Conservation (phyloP, 805 yeast species). For the Kazachstania kunashirensis region DNA sequence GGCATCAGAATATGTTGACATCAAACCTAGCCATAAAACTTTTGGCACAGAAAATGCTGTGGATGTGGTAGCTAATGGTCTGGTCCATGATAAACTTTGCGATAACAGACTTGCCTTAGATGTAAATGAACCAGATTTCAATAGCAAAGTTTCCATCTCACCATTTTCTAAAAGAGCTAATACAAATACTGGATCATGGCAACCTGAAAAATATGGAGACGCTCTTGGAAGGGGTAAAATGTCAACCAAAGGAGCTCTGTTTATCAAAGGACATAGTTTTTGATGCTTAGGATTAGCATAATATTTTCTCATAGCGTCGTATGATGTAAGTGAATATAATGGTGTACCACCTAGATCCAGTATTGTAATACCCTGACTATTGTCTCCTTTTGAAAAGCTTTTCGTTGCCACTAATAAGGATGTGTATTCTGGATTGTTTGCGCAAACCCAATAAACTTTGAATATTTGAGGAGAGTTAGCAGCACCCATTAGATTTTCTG, state of each 20-base stretch:
- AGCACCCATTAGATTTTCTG: constrained; percentile 9
- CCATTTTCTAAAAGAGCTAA: constrained; percentile 54
- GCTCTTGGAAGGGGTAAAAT: constrained; percentile 47
- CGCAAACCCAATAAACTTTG: constrained; percentile 69
- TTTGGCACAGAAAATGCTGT: constrained; percentile 48
- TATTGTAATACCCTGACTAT: constrained; percentile 36
- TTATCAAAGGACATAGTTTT: constrained; percentile 45
- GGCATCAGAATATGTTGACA: constrained; percentile 27
- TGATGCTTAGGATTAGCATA: constrained; percentile 54
- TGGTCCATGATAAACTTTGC: constrained; percentile 66
- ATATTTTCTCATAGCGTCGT: constrained; percentile 70
- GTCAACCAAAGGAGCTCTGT: constrained; percentile 34
- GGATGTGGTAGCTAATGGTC: constrained; percentile 57
- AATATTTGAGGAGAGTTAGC: constrained; percentile 33
- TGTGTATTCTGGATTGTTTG: constrained; percentile 70
- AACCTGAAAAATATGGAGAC: constrained; percentile 72
- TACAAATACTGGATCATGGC: constrained; percentile 63
- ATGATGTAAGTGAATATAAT: constrained; percentile 68
- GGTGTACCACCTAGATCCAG: constrained; percentile 77
- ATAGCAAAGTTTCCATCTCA: constrained; percentile 50
- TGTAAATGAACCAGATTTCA: constrained; percentile 44
- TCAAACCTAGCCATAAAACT: constrained; percentile 72
- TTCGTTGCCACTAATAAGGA: constrained; percentile 55
- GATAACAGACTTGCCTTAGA: constrained; percentile 60
- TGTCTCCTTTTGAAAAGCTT: constrained; percentile 41